Evolutionary conservation across 139 green algal species (phyloP), one percentile per base, ranked within the genome.

Genomic region (Diplosphaera chodatii): DNA sequence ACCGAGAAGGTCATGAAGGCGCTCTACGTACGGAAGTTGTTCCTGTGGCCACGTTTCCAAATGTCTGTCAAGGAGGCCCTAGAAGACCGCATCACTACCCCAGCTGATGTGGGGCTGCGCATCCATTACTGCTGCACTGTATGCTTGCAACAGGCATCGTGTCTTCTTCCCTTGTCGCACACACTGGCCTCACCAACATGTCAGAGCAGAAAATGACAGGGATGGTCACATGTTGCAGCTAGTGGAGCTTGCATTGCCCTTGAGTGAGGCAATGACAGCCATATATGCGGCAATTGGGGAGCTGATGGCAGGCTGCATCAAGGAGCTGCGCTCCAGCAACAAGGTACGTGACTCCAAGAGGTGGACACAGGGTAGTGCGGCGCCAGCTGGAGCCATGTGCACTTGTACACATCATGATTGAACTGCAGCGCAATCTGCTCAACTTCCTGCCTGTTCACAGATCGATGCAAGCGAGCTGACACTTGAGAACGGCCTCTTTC

Each of bases 1-100:
- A 75, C 90, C 8, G 90, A 97, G 76, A 88, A 91, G 68, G 85
- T 91, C 27, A 92, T 98, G 85, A 90, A 91, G 56, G 83, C 85
- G 40, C 84, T 98, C 55, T 74, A 85, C 32, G 70, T 94, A 70
- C 81, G 88, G 33, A 74, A 71, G 10, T 74, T 99, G 37, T 78
- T 85, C 76, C 80, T 99, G 34, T 98, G 92, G 88, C 95, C 95
- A 0, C 82, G 95, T 13, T 99, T 97, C 80, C 87, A 96, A 48
- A 70, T 79, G 5, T 32, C 79, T 0, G 94, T 96, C 20, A 83
- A 88, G 63, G 67, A 82, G 8, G 78, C 83, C 65, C 78, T 98
- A 34, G 88, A 93, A 59, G 32, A 41, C 1, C 48, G 48, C 16
- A 3, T 25, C 48, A 18, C 13, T 3, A n/a, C 13, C 3, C 48